Evolutionary conservation across 305 asterid genomes (phyloP), one percentile per base, ranked within the genome.

Genomic region (Ajuga reptans): DNA sequence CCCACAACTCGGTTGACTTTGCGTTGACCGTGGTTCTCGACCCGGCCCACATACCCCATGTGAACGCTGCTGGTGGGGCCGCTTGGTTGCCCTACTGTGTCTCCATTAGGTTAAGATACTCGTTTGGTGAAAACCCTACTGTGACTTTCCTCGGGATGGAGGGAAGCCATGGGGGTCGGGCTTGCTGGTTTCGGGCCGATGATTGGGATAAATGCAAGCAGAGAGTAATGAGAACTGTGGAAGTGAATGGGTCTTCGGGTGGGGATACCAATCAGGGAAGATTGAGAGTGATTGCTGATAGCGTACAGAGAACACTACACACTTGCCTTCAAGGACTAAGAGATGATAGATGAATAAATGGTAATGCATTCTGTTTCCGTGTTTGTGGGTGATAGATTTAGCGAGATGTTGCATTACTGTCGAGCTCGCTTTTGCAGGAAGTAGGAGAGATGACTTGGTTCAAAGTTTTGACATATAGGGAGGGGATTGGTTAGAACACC

Each of bases 11-110:
- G 0, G 97, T 94, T 8, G 96, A 94, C 74, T 94, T 91, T 85
- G 99, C 90, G 9, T 77, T 94, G 79, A 94, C 99, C 0, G 93
- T 94, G 42, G 97, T 94, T 77, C 93, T 94, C 34, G 99, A 94
- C 73, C 93, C 91, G 17, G 79, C 90, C 53, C 96, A 87, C 76
- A 89, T 94, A 77, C 96, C 97, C 27, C 95, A 83, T 27, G 72
- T 94, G 58, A 94, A 94, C 42, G 99, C 96, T 24, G 96, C 97
- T 6, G 99, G 99, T n/a, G 99, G 99, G 55, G 99, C 97, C 41
- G 99, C 99, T 17, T 94, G 99, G 99, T 80, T 94, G 82, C 96
- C 97, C 1, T 91, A 94, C 66, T 94, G 99, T 63, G 97, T 87
- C 50, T 94, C 99, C 1, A 90, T 94, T 31, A 84, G 95, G 75